Conservation (phyloP, 345 rosid species). For the Streptanthus diversifolius region DNA sequence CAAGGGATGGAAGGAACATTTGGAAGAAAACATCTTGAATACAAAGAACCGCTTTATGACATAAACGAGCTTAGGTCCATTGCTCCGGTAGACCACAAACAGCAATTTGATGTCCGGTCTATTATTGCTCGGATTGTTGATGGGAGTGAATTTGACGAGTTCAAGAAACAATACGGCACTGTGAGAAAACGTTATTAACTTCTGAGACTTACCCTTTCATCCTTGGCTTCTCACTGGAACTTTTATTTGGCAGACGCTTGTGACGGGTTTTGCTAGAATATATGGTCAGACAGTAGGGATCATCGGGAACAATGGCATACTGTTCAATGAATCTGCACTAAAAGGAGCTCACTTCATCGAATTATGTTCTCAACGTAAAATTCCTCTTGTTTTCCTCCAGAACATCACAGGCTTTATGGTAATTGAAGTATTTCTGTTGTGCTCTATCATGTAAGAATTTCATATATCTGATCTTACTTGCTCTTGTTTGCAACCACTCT, state of each 20-base stretch:
- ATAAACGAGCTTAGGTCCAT: conserved; percentile 75
- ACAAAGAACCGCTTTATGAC: conserved; percentile 76
- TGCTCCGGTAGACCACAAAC: conserved; percentile 90
- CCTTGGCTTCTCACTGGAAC: background rate
- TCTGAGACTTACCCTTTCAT: background rate
- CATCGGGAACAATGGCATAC: conserved; percentile 87
- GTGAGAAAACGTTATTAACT: conserved; percentile 46
- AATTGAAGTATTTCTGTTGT: conserved; percentile 5
- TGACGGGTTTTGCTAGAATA: conserved; percentile 83
- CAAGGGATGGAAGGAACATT: conserved; percentile 35
- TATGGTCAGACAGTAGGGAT: conserved; percentile 88
- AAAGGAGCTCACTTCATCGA: conserved; percentile 98
- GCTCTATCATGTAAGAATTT: background rate
- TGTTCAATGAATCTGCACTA: conserved; percentile 88
- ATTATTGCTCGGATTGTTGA: conserved; percentile 89
- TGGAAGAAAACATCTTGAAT: conserved; percentile 39
- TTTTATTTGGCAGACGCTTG: conserved; percentile 65
- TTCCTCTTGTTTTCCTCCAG: conserved; percentile 88
- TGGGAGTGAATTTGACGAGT: conserved; percentile 95
- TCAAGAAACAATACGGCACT: conserved; percentile 94
- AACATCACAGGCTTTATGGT: conserved; percentile 98
- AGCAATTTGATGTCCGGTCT: conserved; percentile 84
- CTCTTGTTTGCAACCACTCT: background rate
- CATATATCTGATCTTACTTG: background rate
- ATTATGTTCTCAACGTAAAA: conserved; percentile 78